These are phyloP conservation scores for Lepraria neglecta DNA, from an alignment of 495 filamentous ascomycete genomes.

Conservation along the genomic window DNA sequence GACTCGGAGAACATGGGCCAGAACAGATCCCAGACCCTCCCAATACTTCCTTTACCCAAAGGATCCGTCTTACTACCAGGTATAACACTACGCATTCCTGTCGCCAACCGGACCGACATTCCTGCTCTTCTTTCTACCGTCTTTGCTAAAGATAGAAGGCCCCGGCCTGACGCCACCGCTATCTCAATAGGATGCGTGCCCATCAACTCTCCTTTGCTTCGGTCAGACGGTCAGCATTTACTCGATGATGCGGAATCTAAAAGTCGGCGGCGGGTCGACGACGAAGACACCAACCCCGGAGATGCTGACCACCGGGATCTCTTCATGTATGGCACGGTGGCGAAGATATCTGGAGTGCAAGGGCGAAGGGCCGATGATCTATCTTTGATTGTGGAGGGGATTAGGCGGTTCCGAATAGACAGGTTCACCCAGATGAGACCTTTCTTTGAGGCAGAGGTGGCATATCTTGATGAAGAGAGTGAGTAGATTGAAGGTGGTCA, in stretches of 20 bases:
- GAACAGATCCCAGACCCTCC: slow-evolving; percentile 49
- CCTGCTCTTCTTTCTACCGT: slow-evolving; percentile 72
- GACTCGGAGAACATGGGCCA: slow-evolving; percentile 27
- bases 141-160: slow-evolving; percentile 58
- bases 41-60: slow-evolving; percentile 69
- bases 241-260: slow-evolving; percentile 45
- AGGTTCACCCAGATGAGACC: slow-evolving; percentile 70
- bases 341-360: slow-evolving; percentile 77
- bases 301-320: slow-evolving; percentile 62
- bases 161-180: slow-evolving; percentile 55
- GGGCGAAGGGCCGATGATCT: slow-evolving; percentile 72
- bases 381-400: slow-evolving; percentile 76
- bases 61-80: slow-evolving; percentile 75
- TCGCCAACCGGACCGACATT: slow-evolving; percentile 74
- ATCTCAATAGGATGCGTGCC: slow-evolving; percentile 80
- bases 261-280: slow-evolving; percentile 28
- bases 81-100: slow-evolving; percentile 66
- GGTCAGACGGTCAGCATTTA: slow-evolving; percentile 62
- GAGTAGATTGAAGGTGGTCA: slow-evolving; percentile 22
- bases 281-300: slow-evolving; percentile 47
- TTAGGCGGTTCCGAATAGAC: slow-evolving; percentile 67
- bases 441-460: slow-evolving; percentile 76
- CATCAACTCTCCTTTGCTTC: slow-evolving; percentile 62
- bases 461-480: slow-evolving; percentile 56
- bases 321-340: slow-evolving; percentile 69